phyloP scores from a whole-genome alignment of 2,329 filamentous ascomycete species.

The Colletotrichum cereale region DNA sequence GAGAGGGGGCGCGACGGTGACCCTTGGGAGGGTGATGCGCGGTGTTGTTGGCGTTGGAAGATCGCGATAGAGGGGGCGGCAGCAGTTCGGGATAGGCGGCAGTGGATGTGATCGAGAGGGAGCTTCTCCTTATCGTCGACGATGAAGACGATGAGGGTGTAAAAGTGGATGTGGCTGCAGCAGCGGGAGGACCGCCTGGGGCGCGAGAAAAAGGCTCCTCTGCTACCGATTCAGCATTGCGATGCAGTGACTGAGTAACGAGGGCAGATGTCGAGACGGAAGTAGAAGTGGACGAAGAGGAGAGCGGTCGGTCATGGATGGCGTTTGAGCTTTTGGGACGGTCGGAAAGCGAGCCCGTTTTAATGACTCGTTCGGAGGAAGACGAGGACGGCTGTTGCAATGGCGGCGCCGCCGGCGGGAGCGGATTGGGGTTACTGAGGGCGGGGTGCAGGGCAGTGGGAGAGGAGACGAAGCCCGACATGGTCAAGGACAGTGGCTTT shows the following conservation, averaged over 20 bases:
- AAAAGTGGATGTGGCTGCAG: constrained; percentile 33
- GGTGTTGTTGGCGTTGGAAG: constrained; percentile 29
- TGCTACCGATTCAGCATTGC: constrained; percentile 39
- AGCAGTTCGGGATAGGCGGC: constrained; percentile 43
- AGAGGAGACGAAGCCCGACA: constrained; percentile 55
- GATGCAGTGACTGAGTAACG: constrained; percentile 38
- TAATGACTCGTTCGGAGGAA: constrained; percentile 42
- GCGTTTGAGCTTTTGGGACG: constrained; percentile 44
- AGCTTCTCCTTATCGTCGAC: constrained; percentile 36
- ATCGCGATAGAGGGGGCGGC: constrained; percentile 43
- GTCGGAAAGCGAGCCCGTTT: constrained; percentile 44
- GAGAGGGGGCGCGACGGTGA: constrained; percentile 65
- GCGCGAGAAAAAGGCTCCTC: constrained; percentile 18
- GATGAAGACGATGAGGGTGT: background rate
- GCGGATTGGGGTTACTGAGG: constrained; percentile 56
- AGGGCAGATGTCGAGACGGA: constrained; percentile 31
- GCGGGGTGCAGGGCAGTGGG: constrained; percentile 65
- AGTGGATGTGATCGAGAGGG: constrained; percentile 40
- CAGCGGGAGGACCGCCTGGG: constrained; percentile 25
- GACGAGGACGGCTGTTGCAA: constrained; percentile 9
- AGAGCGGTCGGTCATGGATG: constrained; percentile 38
- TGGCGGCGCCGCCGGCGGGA: constrained; percentile 41
- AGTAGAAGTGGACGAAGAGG: constrained; percentile 40
- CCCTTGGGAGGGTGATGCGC: constrained; percentile 40
- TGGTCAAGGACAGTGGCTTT: constrained; percentile 36